Conservation (phyloP, 345 rosid species). For the Corchorus olitorius region DNA sequence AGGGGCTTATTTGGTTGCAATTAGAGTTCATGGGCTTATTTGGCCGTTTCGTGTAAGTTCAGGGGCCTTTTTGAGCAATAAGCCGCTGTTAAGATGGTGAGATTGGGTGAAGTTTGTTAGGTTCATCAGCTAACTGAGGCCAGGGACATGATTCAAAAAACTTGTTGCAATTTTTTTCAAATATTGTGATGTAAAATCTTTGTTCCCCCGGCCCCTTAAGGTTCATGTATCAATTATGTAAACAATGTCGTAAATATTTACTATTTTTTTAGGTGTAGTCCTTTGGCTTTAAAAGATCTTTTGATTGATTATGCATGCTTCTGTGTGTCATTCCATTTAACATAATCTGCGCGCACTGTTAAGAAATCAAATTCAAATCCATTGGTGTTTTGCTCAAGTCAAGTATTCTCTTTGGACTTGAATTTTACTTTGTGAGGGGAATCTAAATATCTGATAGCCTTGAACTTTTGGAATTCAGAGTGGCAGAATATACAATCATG, state of each 20-base stretch:
- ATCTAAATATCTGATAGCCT: not conserved
- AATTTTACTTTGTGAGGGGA: not conserved
- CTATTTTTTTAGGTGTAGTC: too few relatives aligned
- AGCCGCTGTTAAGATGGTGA: too few relatives aligned
- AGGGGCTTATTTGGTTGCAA: too few relatives aligned
- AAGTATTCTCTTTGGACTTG: not conserved
- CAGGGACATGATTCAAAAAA: constrained; percentile 46
- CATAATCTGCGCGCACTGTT: not conserved
- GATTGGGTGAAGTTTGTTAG: constrained; percentile 48
- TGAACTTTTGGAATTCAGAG: too few relatives aligned
- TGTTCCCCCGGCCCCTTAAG: too few relatives aligned
- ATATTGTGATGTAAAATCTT: not conserved
- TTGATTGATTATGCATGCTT: too few relatives aligned
- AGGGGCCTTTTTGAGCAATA: too few relatives aligned
- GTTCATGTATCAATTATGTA: not conserved
- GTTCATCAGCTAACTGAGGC: constrained; percentile 55
- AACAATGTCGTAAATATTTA: not conserved
- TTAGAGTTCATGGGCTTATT: too few relatives aligned
- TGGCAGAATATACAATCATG: too few relatives aligned
- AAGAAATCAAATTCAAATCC: too few relatives aligned
- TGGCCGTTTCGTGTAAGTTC: too few relatives aligned
- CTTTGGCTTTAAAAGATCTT: not conserved
- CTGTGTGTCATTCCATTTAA: too few relatives aligned
- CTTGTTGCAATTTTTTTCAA: constrained; percentile 15
- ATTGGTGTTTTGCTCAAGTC: not conserved